phyloP scores from a whole-genome alignment of 2,329 filamentous ascomycete genomes.

The Aspergillus thermomutatus region DNA sequence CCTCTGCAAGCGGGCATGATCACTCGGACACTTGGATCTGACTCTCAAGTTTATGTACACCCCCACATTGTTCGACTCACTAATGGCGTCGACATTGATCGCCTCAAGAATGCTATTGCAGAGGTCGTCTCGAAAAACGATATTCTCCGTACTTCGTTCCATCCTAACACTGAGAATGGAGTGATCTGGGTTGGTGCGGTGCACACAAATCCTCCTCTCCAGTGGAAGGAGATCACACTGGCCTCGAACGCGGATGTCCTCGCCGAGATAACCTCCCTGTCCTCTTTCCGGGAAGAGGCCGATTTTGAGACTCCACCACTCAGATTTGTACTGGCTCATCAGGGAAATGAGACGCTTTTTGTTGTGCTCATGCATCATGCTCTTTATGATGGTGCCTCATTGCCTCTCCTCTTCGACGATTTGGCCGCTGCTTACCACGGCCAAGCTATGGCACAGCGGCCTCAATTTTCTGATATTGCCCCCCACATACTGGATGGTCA shows the following conservation, averaged over 20 bases:
- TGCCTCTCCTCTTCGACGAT: constrained; percentile 68
- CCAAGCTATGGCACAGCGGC: constrained; percentile 6
- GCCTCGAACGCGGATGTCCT: constrained; percentile 12
- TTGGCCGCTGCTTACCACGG: constrained; percentile 60
- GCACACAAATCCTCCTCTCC: constrained; percentile 17
- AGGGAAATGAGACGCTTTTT: constrained; percentile 36
- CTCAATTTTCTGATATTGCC: constrained; percentile 49
- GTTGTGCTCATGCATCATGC: constrained; percentile 74
- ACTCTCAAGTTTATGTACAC: constrained; percentile 65
- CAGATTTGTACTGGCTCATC: constrained; percentile 29
- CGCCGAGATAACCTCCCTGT: constrained; percentile 8
- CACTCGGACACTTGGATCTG: constrained; percentile 60
- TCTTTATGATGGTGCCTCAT: constrained; percentile 80
- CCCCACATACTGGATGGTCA: constrained; percentile 47
- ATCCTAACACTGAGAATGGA: constrained; percentile 19
- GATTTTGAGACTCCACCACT: constrained; percentile 30
- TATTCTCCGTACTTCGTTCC: constrained; percentile 62
- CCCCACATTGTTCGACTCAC: constrained; percentile 60
- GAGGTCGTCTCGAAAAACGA: constrained; percentile 51
- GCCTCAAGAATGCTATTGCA: constrained; percentile 57
- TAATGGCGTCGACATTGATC: constrained; percentile 40
- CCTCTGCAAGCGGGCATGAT: constrained; percentile 82
- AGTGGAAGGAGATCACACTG: constrained; percentile 19
- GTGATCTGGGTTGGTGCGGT: constrained; percentile 27
- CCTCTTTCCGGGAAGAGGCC: constrained; percentile 15